These are phyloP conservation scores for Paramyrothecium sp. DNA, from an alignment of 2,329 filamentous ascomycete genomes.

Conservation along the genomic window DNA sequence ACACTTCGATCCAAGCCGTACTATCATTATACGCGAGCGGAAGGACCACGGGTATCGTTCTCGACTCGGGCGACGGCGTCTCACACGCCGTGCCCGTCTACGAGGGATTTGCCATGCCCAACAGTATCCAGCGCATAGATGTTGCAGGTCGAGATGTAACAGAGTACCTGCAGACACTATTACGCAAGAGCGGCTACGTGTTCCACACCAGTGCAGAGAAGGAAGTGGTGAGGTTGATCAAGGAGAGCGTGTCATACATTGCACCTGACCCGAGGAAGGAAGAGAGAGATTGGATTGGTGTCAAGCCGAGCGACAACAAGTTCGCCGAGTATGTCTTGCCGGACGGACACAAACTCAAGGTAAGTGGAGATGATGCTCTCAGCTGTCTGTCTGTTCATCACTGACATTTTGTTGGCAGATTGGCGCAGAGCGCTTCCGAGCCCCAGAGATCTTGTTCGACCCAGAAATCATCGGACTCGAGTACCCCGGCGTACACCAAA, in stretches of 20 bases:
- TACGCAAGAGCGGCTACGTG: conserved; percentile 89
- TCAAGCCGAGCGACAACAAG: conserved; percentile 75
- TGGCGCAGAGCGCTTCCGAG: conserved; percentile 90
- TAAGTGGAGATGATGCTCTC: conserved; percentile 33
- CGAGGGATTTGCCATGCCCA: conserved; percentile 95
- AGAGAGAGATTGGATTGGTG: conserved; percentile 90
- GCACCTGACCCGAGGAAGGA: conserved; percentile 88
- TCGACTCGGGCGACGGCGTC: conserved; percentile 94
- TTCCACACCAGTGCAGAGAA: conserved; percentile 99
- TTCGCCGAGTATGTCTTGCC: conserved; percentile 85
- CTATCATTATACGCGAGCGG: conserved; percentile 94
- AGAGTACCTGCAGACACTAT: conserved; percentile 85
- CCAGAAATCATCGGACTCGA: conserved; percentile 93
- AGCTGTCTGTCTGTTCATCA: no score
- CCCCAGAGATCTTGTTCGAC: conserved; percentile 96
- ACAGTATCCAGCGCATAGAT: conserved; percentile 92
- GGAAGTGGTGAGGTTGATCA: conserved; percentile 96
- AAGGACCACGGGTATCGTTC: conserved; percentile 90
- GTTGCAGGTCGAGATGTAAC: conserved; percentile 95
- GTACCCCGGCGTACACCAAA: conserved; percentile 96
- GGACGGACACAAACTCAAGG: conserved; percentile 91
- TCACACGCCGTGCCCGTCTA: conserved; percentile 97
- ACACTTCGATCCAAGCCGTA: conserved; percentile 96
- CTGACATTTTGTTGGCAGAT: no score
- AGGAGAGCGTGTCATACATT: conserved; percentile 91